phyloP scores from a whole-genome alignment of 352 stramenopile genomes.

The Pythium rhizo-oryzae region DNA sequence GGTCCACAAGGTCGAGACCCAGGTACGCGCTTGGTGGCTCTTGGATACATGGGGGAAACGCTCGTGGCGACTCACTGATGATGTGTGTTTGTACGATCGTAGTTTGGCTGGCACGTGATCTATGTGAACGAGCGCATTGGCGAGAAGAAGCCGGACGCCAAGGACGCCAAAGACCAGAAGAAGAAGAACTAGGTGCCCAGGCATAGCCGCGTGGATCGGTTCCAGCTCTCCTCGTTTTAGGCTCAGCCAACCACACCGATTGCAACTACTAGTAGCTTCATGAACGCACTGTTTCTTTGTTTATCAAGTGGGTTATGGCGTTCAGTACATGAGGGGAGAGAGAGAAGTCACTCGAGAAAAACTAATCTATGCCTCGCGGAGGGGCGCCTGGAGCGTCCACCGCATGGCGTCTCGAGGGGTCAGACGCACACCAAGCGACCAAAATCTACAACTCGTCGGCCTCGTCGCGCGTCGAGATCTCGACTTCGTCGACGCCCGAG shows the following conservation, averaged over 20 bases:
- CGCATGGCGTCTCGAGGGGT: too few species aligned
- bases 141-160: slow-evolving; percentile 37
- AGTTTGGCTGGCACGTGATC: slow-evolving; percentile 83
- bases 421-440: too few species aligned
- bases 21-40: slow-evolving; percentile 36
- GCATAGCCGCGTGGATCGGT: not conserved
- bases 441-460: slow-evolving; percentile 9
- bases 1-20: slow-evolving; percentile 86
- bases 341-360: too few species aligned
- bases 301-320: not conserved
- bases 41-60: too few species aligned
- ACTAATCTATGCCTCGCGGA: too few species aligned
- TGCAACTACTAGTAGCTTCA: too few species aligned
- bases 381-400: not conserved
- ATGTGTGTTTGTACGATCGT: slow-evolving; percentile 6
- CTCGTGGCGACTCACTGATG: slow-evolving; percentile 6
- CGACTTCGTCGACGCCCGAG: slow-evolving; percentile 44
- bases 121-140: slow-evolving; percentile 71
- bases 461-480: slow-evolving; percentile 31
- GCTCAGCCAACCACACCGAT: too few species aligned
- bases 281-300: not conserved
- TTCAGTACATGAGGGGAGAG: too few species aligned
- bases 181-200: slow-evolving; percentile 23
- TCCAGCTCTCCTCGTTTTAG: too few species aligned
- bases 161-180: slow-evolving; percentile 24